These are phyloP conservation scores for Trametes hirsuta DNA, from an alignment of 1,284 basidiomycete genomes.

Conservation along the genomic window DNA sequence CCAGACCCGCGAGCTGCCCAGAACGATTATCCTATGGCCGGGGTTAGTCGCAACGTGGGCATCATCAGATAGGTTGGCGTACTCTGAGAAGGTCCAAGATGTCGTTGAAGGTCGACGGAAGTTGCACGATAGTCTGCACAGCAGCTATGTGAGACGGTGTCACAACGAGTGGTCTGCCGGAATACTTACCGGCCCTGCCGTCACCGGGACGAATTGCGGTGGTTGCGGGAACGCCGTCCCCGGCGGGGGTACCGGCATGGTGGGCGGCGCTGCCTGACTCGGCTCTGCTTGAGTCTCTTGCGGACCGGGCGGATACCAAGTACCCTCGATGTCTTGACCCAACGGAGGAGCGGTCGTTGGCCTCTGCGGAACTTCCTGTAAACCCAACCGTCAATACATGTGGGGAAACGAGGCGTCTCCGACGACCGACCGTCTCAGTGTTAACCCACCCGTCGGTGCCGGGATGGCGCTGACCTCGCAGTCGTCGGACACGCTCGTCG, in stretches of 20 bases:
- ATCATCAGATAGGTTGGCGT: conserved; percentile 25
- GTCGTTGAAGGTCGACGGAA: conserved; percentile 55
- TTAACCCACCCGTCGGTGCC: conserved; percentile 4
- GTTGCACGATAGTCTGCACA: conserved; percentile 54
- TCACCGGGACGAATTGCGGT: conserved; percentile 26
- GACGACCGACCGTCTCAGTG: conserved; percentile 13
- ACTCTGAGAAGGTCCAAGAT: conserved; percentile 68
- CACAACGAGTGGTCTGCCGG: conserved; percentile 17
- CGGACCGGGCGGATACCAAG: conserved; percentile 17
- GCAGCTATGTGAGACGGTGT: not conserved
- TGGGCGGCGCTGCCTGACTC: not conserved
- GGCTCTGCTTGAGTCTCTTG: not conserved
- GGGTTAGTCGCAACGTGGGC: conserved; percentile 3
- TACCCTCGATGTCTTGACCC: not conserved
- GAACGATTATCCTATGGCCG: conserved; percentile 65
- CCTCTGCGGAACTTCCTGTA: conserved; percentile 6
- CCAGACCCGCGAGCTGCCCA: conserved; percentile 71
- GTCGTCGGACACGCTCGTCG: conserved; percentile 8
- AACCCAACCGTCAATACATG: not conserved
- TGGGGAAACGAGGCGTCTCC: not conserved
- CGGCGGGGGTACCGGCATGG: conserved; percentile 11
- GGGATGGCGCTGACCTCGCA: conserved; percentile 13
- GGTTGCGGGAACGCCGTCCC: conserved; percentile 11
- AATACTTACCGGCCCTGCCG: conserved; percentile 37
- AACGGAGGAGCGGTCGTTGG: conserved; percentile 16